Conservation (phyloP, 2,329 filamentous ascomycete species). For the Exserohilum rostratum region DNA sequence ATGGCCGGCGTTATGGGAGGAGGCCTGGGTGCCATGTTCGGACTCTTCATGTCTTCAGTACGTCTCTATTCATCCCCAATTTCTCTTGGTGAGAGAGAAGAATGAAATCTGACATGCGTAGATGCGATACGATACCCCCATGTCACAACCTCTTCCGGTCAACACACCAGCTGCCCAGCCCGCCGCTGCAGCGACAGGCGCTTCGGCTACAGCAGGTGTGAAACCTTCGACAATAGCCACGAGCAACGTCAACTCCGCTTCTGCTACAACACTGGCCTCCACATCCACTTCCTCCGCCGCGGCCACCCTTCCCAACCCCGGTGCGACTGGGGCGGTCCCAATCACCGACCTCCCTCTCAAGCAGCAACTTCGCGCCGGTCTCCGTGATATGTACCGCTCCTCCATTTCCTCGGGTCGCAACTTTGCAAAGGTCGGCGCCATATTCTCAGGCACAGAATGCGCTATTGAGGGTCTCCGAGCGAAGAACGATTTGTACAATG, state of each 20-base stretch:
- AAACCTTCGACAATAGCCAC: constrained; percentile 11
- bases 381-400: constrained; percentile 91
- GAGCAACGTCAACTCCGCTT: constrained; percentile 6
- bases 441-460: constrained; percentile 94
- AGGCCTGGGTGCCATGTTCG: constrained; percentile 90
- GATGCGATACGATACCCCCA: constrained; percentile 98
- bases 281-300: constrained; percentile 64
- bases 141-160: constrained; percentile 56
- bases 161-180: constrained; percentile 35
- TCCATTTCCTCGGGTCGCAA: constrained; percentile 86
- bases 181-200: constrained; percentile 52
- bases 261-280: constrained; percentile 5
- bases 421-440: constrained; percentile 89
- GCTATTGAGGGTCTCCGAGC: constrained; percentile 89
- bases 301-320: constrained; percentile 57
- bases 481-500: constrained; percentile 92
- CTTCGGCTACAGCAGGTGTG: constrained; percentile 10
- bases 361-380: constrained; percentile 82
- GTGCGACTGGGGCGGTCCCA: constrained; percentile 51
- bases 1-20: constrained; percentile 95
- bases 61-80: constrained; percentile 42
- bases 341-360: constrained; percentile 73
- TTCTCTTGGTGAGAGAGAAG: background rate
- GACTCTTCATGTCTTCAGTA: constrained; percentile 97
- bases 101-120: constrained; percentile 45